A percentile compares a stretch with the other conserved stretches of the same genome.
Evolutionary conservation across 2,329 filamentous ascomycete genomes (phyloP).

Genomic region (Colletotrichum tanaceti): DNA sequence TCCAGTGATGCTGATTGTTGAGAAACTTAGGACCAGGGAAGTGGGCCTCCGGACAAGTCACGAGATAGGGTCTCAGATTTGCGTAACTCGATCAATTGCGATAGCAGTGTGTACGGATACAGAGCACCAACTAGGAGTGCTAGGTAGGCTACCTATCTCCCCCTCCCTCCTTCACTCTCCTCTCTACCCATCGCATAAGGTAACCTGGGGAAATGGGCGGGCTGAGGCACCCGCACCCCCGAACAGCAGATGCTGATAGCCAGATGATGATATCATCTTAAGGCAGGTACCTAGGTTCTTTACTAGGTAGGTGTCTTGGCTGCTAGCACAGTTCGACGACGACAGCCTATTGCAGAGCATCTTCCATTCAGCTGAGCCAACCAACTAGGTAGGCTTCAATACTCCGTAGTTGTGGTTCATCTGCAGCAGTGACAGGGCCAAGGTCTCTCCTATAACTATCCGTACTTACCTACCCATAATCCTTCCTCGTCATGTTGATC

Average conservation of each 20-base stretch:
- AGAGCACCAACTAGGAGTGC: slow-evolving; percentile 21
- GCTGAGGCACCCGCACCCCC: slow-evolving; percentile 29
- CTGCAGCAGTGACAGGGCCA: slow-evolving; percentile 14
- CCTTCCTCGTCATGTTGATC: not conserved
- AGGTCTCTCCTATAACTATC: not conserved
- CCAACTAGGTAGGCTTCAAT: too few relatives aligned
- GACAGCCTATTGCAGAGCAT: not conserved
- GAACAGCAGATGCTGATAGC: slow-evolving; percentile 9
- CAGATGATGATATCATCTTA: not conserved
- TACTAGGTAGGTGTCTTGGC: slow-evolving; percentile 15
- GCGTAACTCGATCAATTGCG: slow-evolving; percentile 36
- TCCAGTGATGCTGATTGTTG: slow-evolving; percentile 9
- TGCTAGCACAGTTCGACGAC: slow-evolving; percentile 6
- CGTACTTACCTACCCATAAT: not conserved
- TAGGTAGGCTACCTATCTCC: too few relatives aligned
- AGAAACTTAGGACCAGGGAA: not conserved
- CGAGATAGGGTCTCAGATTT: slow-evolving; percentile 29
- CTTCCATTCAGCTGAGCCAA: slow-evolving; percentile 11
- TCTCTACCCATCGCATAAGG: slow-evolving; percentile 6
- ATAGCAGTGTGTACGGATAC: slow-evolving; percentile 36
- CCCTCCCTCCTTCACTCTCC: not conserved
- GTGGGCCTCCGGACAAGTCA: slow-evolving; percentile 35
- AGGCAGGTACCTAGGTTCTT: too few relatives aligned
- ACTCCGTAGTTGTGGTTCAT: too few relatives aligned
- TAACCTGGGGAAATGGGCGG: slow-evolving; percentile 29